Conservation (phyloP, 495 filamentous ascomycete genomes). For the Chaetomium fimeti region DNA sequence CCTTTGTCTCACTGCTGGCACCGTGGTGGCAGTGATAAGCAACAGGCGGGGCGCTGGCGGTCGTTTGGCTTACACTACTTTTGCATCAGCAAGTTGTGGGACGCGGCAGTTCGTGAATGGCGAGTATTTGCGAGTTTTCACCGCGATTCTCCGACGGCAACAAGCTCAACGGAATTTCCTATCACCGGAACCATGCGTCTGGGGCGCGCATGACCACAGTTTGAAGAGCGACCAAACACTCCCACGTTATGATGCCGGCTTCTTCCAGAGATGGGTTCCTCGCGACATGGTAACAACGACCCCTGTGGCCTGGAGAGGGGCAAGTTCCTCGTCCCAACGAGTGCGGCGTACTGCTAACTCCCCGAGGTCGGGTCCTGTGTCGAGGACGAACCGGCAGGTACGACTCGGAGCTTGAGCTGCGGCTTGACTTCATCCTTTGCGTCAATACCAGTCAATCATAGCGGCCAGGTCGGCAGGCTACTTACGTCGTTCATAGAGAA, state of each 20-base stretch:
- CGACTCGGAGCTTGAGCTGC: background rate
- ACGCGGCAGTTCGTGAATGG: constrained; percentile 14
- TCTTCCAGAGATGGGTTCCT: too few relatives aligned
- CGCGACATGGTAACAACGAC: background rate
- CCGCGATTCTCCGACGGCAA: background rate
- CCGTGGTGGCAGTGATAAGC: background rate
- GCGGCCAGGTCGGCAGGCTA: constrained; percentile 8
- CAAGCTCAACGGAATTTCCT: background rate
- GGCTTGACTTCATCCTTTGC: background rate
- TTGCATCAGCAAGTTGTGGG: constrained; percentile 19
- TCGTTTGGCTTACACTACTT: constrained; percentile 15
- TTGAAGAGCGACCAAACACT: background rate
- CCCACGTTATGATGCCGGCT: background rate
- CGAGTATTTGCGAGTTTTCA: constrained; percentile 16
- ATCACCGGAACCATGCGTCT: background rate
- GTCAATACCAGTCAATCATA: constrained; percentile 10
- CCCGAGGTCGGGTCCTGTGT: background rate
- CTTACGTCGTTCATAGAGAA: constrained; percentile 44
- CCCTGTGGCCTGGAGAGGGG: background rate
- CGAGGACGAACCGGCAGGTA: background rate
- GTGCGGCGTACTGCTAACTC: background rate
- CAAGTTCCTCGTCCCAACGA: background rate
- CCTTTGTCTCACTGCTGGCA: background rate
- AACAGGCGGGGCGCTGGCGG: background rate
- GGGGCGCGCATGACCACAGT: background rate